A percentile compares a stretch with the other conserved stretches of the same genome.
These are phyloP conservation scores for Umbellularia californica DNA, from an alignment of 164 flowering plant genomes.

Conservation along the genomic window DNA sequence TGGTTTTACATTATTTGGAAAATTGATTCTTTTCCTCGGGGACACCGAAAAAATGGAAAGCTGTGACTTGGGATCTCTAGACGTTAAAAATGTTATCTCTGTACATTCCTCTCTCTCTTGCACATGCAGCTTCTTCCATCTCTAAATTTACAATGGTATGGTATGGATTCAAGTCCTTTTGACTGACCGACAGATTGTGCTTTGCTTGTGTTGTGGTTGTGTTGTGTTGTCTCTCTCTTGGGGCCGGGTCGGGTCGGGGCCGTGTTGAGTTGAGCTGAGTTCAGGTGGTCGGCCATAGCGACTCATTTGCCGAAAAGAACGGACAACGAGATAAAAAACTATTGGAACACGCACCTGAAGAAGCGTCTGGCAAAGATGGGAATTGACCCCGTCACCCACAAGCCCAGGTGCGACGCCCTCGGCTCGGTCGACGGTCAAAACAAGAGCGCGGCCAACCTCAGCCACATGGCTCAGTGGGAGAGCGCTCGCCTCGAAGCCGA, in stretches of 20 bases:
- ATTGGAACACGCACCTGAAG: slow-evolving; percentile 97
- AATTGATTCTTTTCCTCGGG: too few species aligned
- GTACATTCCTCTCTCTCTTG: too few species aligned
- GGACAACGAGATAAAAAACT: slow-evolving; percentile 55
- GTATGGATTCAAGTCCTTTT: neutral
- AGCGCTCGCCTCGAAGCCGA: slow-evolving; percentile 95
- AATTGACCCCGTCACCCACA: slow-evolving; percentile 92
- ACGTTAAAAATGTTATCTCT: too few species aligned
- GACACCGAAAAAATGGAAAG: too few species aligned
- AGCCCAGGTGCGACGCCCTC: slow-evolving; percentile 64
- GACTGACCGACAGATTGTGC: neutral
- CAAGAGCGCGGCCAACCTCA: slow-evolving; percentile 61
- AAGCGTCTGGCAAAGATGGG: slow-evolving; percentile 82
- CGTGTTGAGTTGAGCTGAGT: neutral
- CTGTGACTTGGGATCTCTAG: too few species aligned
- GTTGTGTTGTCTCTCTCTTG: neutral
- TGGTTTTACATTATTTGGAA: too few species aligned
- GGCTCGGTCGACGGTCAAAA: slow-evolving; percentile 38
- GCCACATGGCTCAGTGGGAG: slow-evolving; percentile 98
- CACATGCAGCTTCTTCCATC: neutral
- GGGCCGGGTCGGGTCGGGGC: neutral
- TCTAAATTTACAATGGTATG: neutral
- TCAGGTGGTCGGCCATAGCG: slow-evolving; percentile 96
- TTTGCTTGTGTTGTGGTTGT: neutral
- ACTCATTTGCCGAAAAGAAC: slow-evolving; percentile 64